phyloP scores from a whole-genome alignment of 768 basidiomycete species.

The Podaxis sp. region DNA sequence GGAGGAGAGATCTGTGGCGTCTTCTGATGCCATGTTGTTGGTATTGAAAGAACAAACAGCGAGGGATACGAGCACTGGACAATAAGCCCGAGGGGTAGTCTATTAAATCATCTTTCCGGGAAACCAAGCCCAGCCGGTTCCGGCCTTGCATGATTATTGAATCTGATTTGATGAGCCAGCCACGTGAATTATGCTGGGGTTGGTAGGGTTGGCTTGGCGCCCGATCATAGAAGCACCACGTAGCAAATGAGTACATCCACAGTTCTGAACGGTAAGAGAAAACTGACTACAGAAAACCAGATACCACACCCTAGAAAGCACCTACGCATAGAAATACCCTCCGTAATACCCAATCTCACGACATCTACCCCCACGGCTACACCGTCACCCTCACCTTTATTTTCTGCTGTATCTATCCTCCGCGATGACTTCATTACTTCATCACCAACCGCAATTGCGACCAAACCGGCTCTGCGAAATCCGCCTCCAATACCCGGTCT shows the following conservation, averaged over 20 bases:
- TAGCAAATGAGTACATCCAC: slow-evolving; percentile 4
- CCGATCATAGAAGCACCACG: not conserved
- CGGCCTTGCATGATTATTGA: too few relatives aligned
- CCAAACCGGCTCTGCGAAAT: slow-evolving; percentile 12
- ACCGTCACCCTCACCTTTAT: slow-evolving; percentile 15
- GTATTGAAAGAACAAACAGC: not conserved
- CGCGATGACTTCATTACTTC: not conserved
- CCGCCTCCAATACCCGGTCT: slow-evolving; percentile 66
- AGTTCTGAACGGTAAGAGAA: slow-evolving; percentile 5
- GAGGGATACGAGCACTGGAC: not conserved
- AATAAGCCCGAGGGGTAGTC: not conserved
- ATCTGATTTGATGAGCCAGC: not conserved
- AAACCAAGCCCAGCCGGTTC: not conserved
- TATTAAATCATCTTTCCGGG: not conserved
- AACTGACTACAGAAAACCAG: slow-evolving; percentile 5
- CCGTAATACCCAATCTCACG: not conserved
- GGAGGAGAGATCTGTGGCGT: not conserved
- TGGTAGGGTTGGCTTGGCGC: not conserved
- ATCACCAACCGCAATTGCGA: not conserved
- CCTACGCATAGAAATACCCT: slow-evolving; percentile 18
- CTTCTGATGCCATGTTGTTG: slow-evolving; percentile 5
- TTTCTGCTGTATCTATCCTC: slow-evolving; percentile 13
- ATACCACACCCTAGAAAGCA: slow-evolving; percentile 13
- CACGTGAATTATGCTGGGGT: not conserved
- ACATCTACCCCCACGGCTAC: slow-evolving; percentile 1